Evolutionary conservation across 176 grass and related monocot genomes (phyloP), one percentile per base, ranked within the genome.

Genomic region (Chloris gayana): DNA sequence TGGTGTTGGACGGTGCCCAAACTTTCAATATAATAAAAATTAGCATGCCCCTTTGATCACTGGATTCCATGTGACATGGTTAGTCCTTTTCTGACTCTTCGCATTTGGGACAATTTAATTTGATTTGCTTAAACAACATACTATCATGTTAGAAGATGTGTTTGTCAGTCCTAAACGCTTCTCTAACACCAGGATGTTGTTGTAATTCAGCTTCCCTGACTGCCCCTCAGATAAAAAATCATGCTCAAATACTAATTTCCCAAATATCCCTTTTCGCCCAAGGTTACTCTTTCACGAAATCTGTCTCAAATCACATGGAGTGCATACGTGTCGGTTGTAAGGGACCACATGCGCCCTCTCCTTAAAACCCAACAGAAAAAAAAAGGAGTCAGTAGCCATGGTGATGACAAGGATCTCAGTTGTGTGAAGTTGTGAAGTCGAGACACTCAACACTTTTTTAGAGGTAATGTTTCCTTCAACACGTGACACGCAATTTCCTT

Each of bases 121-220:
- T 70, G 73, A 50, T 50, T 14, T 70, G 73, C 39, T 70, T 32
- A 32, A 44, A 37, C 19, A 34, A 68, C 32, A 78, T 26, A n/a
- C n/a, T n/a, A 37, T 37, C 35, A 5, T 5, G 3, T 37, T 37
- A 37, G 35, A 37, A 37, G 35, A 37, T 3, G 3, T 37, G 35
- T 37, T 5, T 37, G 34, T 35, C 5, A 37, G 35, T 37, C 35
- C 35, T 37, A n/a, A n/a, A n/a, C n/a, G n/a, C n/a, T n/a, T n/a
- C 35, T 37, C 35, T 37, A 37, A 37, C 35, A 37, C 7, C 5
- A 37, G 1, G 35, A 4, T 37, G 5, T 37, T 37, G 35, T 3
- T 35, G 35, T 37, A 37, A 5, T 37, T n/a, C n/a, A n/a, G n/a
- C n/a, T n/a, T n/a, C n/a, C n/a, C n/a, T n/a, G n/a, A 5, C 7